Conservation (phyloP, 2,329 filamentous ascomycete genomes). For the Fusarium sp. region DNA sequence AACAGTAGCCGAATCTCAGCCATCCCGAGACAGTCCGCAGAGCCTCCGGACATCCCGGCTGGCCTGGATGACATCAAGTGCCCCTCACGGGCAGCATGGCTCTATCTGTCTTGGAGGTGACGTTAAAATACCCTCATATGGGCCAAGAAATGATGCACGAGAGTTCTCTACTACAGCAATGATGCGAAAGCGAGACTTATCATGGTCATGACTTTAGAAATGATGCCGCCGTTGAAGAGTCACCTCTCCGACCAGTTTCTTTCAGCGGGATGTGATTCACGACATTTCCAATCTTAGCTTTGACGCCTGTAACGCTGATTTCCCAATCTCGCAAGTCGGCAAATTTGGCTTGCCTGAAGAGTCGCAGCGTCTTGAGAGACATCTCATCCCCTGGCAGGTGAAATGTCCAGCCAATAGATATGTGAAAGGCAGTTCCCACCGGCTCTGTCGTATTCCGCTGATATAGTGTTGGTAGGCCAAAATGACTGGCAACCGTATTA, state of each 20-base stretch:
- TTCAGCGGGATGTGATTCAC: conserved; percentile 63
- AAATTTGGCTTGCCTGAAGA: conserved; percentile 43
- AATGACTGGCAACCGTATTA: conserved; percentile 78
- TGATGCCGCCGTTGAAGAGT: conserved; percentile 1
- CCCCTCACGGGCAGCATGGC: neutral
- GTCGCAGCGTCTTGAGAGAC: conserved; percentile 42
- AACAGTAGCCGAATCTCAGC: conserved; percentile 11
- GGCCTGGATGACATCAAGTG: neutral
- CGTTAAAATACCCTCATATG: neutral
- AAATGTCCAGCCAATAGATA: conserved; percentile 90
- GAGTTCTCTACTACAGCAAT: conserved; percentile 1
- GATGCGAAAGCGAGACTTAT: neutral
- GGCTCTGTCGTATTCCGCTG: conserved; percentile 44
- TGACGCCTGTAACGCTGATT: conserved; percentile 70
- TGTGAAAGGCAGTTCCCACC: conserved; percentile 72
- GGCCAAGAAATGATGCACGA: neutral
- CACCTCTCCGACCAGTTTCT: conserved; percentile 5
- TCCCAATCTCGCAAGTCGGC: conserved; percentile 54
- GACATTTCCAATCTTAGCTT: conserved; percentile 79
- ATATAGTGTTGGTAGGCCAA: conserved; percentile 79
- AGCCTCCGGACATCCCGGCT: neutral
- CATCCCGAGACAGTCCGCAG: conserved; percentile 13
- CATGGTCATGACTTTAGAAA: conserved; percentile 34
- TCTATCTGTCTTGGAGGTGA: neutral
- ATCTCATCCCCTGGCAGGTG: conserved; percentile 59